These are phyloP conservation scores for Skeletonema menzelii DNA, from an alignment of 108 stramenopile species.

Conservation along the genomic window DNA sequence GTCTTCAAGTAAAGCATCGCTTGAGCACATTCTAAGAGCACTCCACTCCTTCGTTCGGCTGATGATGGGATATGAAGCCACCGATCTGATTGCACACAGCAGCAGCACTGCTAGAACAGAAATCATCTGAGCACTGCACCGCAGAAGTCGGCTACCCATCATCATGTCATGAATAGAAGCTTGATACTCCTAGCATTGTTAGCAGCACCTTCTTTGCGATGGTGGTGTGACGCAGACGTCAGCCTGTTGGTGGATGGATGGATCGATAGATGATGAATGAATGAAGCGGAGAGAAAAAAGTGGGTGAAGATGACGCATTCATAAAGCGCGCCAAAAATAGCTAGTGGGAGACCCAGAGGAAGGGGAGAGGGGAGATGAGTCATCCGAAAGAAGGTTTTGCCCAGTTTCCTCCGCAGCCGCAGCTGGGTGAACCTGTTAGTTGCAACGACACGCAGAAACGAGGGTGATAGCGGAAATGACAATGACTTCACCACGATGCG, in stretches of 20 bases:
- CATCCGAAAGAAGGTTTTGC: too few relatives aligned
- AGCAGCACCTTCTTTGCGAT: too few relatives aligned
- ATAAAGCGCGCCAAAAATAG: too few relatives aligned
- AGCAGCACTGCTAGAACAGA: neutral
- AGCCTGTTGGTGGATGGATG: neutral
- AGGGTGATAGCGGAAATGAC: neutral
- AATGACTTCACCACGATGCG: constrained; percentile 3
- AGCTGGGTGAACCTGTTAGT: neutral
- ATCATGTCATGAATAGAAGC: neutral
- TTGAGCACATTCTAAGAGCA: too few relatives aligned
- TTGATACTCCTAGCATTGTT: too few relatives aligned
- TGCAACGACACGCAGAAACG: neutral
- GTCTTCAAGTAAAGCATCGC: neutral
- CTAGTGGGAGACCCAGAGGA: too few relatives aligned
- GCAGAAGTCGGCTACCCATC: neutral
- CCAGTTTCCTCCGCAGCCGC: neutral
- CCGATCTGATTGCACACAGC: neutral
- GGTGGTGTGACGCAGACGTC: too few relatives aligned
- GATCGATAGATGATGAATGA: too few relatives aligned
- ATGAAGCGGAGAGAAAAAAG: neutral
- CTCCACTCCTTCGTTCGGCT: too few relatives aligned
- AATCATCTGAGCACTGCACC: neutral
- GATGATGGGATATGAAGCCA: too few relatives aligned
- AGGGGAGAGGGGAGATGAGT: too few relatives aligned
- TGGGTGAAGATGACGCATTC: too few relatives aligned